Base-by-base conservation (phyloP, 225 moss, liverwort and hornwort species). In the Physcomitrium patens region DNA sequence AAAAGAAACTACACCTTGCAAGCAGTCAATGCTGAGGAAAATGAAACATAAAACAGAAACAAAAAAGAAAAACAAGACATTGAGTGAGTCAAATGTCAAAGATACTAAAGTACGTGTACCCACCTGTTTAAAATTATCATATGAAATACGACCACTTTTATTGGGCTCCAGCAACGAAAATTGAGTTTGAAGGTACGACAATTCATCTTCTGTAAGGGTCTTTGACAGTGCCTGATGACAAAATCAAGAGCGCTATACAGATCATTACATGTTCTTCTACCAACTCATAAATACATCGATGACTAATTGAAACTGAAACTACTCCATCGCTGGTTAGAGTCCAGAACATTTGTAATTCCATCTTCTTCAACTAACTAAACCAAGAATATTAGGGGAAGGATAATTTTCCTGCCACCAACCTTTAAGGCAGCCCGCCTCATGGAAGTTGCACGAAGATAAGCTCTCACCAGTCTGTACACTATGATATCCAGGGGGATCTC, bases 141-240 rank as follows among this genome's bases (percentile, higher is more conserved):
- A 91, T n/a, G 91, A 81, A 48, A 91, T 77, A 51, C 91, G 88
- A 10, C 91, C 88, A 73, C 77, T 81, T 57, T 87, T 78, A 54
- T 88, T 91, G n/a, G 91, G 91, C 71, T 91, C 91, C 51, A 91
- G 83, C 27, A 91, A 69, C 85, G 84, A 79, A 78, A 91, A 91
- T 77, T 91, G 91, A 28, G 91, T 88, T 68, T 84, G 81, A 43
- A 91, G 77, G 71, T 91, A 91, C 65, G 86, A 81, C 79, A 91
- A 84, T 42, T 91, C 88, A 75, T 91, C 88, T 65, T 91, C 91
- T 43, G 91, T 91, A 68, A 91, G 68, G 12, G 91, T 91, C 66
- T 88, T 91, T 18, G 91, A 85, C 51, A 84, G 74, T 11, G 87
- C 86, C 85, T 87, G 3, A 52, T 17, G 60, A 60, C 48, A 59